Evolutionary conservation across 805 yeast genomes (phyloP), one percentile per base, ranked within the genome.

Genomic region (Metschnikowia arizonensis): DNA sequence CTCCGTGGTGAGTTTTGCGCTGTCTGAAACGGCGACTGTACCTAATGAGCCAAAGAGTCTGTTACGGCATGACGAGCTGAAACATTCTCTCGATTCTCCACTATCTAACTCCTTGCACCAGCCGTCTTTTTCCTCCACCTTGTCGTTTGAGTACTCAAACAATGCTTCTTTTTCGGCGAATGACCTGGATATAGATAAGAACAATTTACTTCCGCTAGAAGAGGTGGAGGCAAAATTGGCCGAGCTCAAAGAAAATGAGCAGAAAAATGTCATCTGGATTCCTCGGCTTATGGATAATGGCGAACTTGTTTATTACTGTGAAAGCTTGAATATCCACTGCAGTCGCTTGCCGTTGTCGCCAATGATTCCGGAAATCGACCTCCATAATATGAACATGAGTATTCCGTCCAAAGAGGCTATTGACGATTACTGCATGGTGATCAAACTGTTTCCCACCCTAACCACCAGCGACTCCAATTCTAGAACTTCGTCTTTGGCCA

Each of bases 301-400:
- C 17, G 75, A 75, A 41, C 60, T 81, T 12, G 64, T 83, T 6
- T 85, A 73, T 62, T 81, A 78, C 61, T 80, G 82, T 55, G 76
- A 79, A 26, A 78, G 78, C 28, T 63, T 85, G 42, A 76, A 82
- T 52, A 66, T 83, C 1, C 79, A 77, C 52, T 78, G 88, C 51
- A 72, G 73, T 33, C 74, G 77, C 11, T 56, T 82, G 31, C 91
- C 93, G 0, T 62, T 79, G 42, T 60, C 58, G 11, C 48, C 56
- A 1, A 54, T 61, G 40, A 53, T 56, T 3, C 50, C 58, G 1
- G 51, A 51, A 9, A 57, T 59, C 12, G 48, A 57, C 17, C 39
- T 55, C 11, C 54, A 56, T 12, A 48, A 45, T 5, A 46, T 47
- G 5, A 54, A 56, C 18, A 50, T 66, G 21, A 63, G 57, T 11